phyloP scores from a whole-genome alignment of 179 eudicot genomes.

The Carnegiea gigantea region DNA sequence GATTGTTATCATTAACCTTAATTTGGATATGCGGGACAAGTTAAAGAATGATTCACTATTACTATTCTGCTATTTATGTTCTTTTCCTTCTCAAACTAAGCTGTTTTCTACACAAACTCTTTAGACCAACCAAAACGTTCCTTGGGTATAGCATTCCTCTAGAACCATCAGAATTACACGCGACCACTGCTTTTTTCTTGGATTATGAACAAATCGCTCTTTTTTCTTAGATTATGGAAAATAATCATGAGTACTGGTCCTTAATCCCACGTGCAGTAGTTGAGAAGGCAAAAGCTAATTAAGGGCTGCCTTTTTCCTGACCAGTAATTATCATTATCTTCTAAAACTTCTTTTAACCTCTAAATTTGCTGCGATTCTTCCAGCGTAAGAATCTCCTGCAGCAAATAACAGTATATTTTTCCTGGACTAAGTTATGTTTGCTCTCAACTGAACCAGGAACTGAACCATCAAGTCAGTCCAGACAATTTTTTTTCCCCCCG shows the following conservation, averaged over 20 bases:
- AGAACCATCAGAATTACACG: constrained; percentile 21
- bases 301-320: constrained; percentile 33
- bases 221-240: background rate
- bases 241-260: constrained; percentile 24
- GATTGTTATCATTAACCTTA: constrained; percentile 2
- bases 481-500: background rate
- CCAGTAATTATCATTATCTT: constrained; percentile 11
- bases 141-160: constrained; percentile 12
- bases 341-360: constrained; percentile 15
- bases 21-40: background rate
- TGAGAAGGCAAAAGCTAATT: constrained; percentile 29
- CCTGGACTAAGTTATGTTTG: background rate
- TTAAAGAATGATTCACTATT: background rate
- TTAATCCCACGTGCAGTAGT: constrained; percentile 18
- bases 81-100: constrained; percentile 4
- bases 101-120: constrained; percentile 19
- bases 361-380: constrained; percentile 13
- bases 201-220: background rate
- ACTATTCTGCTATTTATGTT: background rate
- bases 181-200: constrained; percentile 10
- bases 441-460: background rate
- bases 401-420: background rate
- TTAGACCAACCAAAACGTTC: constrained; percentile 21
- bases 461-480: too few species aligned
- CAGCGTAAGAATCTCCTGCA: constrained; percentile 18